Percentiles rank a stretch among this genome's conserved stretches.
phyloP scores from a whole-genome alignment of 1,284 basidiomycete genomes.

The Boletus hoseneyae region DNA sequence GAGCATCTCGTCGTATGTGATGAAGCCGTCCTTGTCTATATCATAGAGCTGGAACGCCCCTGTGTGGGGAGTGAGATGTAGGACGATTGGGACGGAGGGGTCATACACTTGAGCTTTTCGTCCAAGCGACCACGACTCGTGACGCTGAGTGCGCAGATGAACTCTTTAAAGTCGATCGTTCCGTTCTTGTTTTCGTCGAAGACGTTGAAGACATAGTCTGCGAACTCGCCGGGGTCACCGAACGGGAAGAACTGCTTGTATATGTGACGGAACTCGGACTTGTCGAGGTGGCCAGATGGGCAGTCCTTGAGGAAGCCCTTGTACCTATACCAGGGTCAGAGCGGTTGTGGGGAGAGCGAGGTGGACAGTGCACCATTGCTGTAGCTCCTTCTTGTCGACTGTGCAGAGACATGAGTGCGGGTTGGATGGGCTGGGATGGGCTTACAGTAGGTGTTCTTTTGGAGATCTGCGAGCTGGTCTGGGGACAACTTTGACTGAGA shows the following conservation, averaged over 20 bases:
- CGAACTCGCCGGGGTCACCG: conserved; percentile 95
- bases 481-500: conserved; percentile 94
- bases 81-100: conserved; percentile 5
- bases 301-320: conserved; percentile 99
- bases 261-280: conserved; percentile 94
- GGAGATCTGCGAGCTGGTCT: conserved; percentile 93
- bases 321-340: conserved; percentile 61
- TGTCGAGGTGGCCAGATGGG: conserved; percentile 95
- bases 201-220: conserved; percentile 98
- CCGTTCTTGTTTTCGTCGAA: conserved; percentile 96
- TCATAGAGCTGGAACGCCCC: conserved; percentile 99
- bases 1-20: conserved; percentile 98
- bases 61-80: conserved; percentile 36
- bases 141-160: conserved; percentile 96
- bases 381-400: conserved; percentile 99
- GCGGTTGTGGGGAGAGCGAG: not conserved
- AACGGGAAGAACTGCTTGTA: conserved; percentile 99
- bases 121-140: conserved; percentile 93
- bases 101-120: conserved; percentile 96
- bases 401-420: conserved; percentile 11
- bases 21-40: conserved; percentile 95
- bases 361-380: conserved; percentile 76
- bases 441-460: conserved; percentile 98
- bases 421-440: conserved; percentile 16
- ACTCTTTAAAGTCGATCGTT: conserved; percentile 98